These are phyloP conservation scores for Nitzschia inconspicua DNA, from an alignment of 108 stramenopile genomes.

Conservation along the genomic window DNA sequence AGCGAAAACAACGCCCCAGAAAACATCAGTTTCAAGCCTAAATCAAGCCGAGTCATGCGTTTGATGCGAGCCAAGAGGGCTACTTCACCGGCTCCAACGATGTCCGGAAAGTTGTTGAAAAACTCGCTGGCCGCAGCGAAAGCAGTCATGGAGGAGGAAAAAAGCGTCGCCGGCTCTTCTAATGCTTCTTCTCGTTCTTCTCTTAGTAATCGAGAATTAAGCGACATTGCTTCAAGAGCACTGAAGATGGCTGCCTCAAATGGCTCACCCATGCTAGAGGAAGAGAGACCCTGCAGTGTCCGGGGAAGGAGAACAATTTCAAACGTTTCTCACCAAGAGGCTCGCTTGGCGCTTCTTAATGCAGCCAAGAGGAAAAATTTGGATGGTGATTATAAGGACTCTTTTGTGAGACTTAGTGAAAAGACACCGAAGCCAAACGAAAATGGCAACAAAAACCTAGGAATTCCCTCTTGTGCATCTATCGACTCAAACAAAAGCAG, in stretches of 20 bases:
- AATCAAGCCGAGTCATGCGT: constrained; percentile 2
- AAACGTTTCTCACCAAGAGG: constrained; percentile 12
- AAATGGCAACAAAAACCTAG: not conserved
- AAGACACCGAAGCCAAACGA: not conserved
- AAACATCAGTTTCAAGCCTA: not conserved
- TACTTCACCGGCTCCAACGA: not conserved
- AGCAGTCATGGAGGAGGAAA: constrained; percentile 23
- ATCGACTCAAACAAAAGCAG: constrained; percentile 15
- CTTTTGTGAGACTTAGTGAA: too few species aligned
- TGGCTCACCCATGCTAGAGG: not conserved
- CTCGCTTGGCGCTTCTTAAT: constrained; percentile 18
- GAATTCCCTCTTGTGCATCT: constrained; percentile 5
- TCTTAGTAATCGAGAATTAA: constrained; percentile 16
- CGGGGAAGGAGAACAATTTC: not conserved
- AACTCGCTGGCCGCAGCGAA: constrained; percentile 11
- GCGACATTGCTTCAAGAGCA: constrained; percentile 14
- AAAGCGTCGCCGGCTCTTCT: constrained; percentile 12
- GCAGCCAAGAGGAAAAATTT: constrained; percentile 7
- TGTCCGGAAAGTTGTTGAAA: constrained; percentile 2
- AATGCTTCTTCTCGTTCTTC: constrained; percentile 23
- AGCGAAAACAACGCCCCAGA: not conserved
- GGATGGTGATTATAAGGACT: too few species aligned
- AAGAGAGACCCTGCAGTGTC: not conserved
- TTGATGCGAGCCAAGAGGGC: constrained; percentile 3
- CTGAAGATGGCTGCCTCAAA: constrained; percentile 4